A percentile compares a stretch with the other conserved stretches of the same genome.
Evolutionary conservation across 495 filamentous ascomycete genomes (phyloP).

Genomic region (Chlorociboria aeruginascens): DNA sequence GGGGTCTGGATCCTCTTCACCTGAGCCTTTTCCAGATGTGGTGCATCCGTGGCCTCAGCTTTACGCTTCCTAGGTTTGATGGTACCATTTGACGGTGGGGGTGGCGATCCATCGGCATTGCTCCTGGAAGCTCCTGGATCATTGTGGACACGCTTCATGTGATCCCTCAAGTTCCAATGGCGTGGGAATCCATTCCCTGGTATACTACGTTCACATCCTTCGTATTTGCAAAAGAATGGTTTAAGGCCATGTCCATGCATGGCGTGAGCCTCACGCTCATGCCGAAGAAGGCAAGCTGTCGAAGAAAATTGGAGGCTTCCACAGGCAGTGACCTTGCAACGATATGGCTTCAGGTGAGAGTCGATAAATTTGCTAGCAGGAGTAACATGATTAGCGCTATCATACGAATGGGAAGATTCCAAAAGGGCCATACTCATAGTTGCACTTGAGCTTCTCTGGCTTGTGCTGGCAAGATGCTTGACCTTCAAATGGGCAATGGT

Average conservation of each 20-base stretch:
- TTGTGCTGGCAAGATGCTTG: slow-evolving; percentile 68
- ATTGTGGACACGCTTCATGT: slow-evolving; percentile 89
- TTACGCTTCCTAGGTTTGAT: slow-evolving; percentile 16
- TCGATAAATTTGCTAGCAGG: slow-evolving; percentile 77
- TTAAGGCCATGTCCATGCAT: slow-evolving; percentile 90
- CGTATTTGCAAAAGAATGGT: slow-evolving; percentile 73
- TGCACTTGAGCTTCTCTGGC: slow-evolving; percentile 88
- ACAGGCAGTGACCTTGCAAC: slow-evolving; percentile 72
- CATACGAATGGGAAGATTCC: neutral
- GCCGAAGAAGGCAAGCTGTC: slow-evolving; percentile 86
- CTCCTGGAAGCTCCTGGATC: slow-evolving; percentile 33
- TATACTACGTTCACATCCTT: slow-evolving; percentile 69
- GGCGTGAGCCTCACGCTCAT: slow-evolving; percentile 88
- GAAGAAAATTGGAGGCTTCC: slow-evolving; percentile 77
- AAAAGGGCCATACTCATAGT: slow-evolving; percentile 68
- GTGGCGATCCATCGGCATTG: slow-evolving; percentile 14
- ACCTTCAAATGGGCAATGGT: slow-evolving; percentile 80
- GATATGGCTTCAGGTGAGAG: slow-evolving; percentile 87
- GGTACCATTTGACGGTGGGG: slow-evolving; percentile 4
- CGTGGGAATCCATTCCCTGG: slow-evolving; percentile 80
- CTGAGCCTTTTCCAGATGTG: slow-evolving; percentile 2
- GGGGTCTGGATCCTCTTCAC: slow-evolving; percentile 2
- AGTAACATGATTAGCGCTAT: slow-evolving; percentile 19
- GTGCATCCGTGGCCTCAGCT: slow-evolving; percentile 5
- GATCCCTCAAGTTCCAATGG: slow-evolving; percentile 87